These are phyloP conservation scores for Diaporthe citri DNA, from an alignment of 2,329 filamentous ascomycete genomes.

Conservation along the genomic window DNA sequence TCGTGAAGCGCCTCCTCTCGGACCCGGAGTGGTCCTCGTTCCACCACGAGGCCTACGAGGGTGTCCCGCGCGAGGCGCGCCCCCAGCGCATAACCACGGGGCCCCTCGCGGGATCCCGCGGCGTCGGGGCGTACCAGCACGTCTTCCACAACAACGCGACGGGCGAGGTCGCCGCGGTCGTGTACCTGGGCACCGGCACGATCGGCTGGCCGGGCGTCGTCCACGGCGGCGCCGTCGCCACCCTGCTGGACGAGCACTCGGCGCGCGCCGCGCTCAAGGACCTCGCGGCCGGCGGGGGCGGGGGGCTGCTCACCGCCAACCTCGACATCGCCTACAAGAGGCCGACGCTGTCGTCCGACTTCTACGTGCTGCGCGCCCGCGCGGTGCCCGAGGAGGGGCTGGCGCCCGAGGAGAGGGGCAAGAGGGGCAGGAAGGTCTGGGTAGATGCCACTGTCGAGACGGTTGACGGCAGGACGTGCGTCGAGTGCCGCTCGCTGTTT, in stretches of 20 bases:
- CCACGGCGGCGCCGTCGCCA: conserved; percentile 79
- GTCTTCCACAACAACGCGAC: conserved; percentile 73
- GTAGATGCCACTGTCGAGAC: conserved; percentile 67
- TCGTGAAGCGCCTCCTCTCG: conserved; percentile 59
- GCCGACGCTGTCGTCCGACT: conserved; percentile 69
- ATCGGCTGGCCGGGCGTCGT: conserved; percentile 79
- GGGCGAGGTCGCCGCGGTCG: conserved; percentile 70
- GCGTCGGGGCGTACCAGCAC: conserved; percentile 65
- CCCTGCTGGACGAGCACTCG: conserved; percentile 76
- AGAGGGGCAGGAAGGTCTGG: conserved; percentile 64
- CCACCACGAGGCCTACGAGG: conserved; percentile 37
- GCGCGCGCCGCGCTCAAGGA: conserved; percentile 69
- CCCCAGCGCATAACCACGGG: conserved; percentile 55
- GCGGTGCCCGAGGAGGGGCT: conserved; percentile 53
- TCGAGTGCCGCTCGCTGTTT: conserved; percentile 70
- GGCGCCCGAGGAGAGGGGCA: conserved; percentile 46
- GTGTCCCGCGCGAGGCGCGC: neutral
- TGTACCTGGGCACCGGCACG: conserved; percentile 75
- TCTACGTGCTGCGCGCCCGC: conserved; percentile 71
- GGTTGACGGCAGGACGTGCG: conserved; percentile 66
- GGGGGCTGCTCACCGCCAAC: conserved; percentile 63
- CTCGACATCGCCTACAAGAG: conserved; percentile 73
- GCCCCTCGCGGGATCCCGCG: conserved; percentile 56
- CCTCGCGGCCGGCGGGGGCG: conserved; percentile 61
- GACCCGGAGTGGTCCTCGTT: conserved; percentile 51